phyloP scores from a whole-genome alignment of 257 asterid genomes.

The Nicotiana undulata region DNA sequence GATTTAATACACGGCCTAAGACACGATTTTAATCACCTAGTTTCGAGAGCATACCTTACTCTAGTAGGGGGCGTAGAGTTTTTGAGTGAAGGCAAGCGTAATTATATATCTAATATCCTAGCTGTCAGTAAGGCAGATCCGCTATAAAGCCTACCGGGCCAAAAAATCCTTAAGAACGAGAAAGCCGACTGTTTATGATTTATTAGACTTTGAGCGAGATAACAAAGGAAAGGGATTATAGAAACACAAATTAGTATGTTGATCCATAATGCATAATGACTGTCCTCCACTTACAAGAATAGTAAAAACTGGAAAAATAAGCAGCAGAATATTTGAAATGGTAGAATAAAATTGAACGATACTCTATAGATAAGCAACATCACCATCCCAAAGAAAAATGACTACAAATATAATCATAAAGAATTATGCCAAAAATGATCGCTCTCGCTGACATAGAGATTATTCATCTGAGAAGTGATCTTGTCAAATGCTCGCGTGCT shows the following conservation, averaged over 20 bases:
- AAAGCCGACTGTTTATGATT: background rate
- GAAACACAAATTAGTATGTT: background rate
- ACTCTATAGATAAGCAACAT: background rate
- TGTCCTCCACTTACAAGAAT: background rate
- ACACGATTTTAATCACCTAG: no score
- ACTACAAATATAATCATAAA: background rate
- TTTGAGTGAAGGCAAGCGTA: no score
- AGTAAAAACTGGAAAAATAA: background rate
- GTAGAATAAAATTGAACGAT: background rate
- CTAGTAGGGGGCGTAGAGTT: no score
- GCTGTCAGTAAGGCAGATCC: no score
- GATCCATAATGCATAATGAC: background rate
- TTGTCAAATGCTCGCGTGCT: conserved; percentile 72
- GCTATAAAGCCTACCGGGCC: no score
- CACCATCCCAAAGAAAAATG: background rate
- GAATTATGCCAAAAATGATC: background rate
- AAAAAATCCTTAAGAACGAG: background rate
- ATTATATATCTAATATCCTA: no score
- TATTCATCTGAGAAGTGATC: conserved; percentile 58
- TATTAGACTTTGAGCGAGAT: background rate
- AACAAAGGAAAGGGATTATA: background rate
- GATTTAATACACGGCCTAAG: no score
- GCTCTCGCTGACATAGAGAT: background rate
- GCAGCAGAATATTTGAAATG: background rate
- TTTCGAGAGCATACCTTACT: no score